These are phyloP conservation scores for Quercus aquifolioides DNA, from an alignment of 306 rosid genomes.

Conservation along the genomic window DNA sequence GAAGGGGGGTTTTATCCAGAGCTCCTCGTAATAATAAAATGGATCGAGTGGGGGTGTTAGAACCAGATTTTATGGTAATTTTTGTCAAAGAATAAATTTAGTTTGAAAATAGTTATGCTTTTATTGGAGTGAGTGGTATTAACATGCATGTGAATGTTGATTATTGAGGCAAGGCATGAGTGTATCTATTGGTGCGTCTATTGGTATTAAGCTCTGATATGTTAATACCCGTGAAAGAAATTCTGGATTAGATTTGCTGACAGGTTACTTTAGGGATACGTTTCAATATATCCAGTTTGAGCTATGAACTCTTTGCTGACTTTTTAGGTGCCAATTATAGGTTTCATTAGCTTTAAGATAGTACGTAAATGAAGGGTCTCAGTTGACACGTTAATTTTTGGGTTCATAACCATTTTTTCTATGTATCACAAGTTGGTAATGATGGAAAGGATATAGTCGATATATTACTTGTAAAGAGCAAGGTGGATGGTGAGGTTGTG, in stretches of 20 bases:
- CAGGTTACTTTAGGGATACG: not conserved
- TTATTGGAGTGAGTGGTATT: not conserved
- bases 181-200: not conserved
- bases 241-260: not conserved
- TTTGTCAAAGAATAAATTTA: not conserved
- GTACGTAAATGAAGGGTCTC: no score
- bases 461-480: no score
- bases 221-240: not conserved
- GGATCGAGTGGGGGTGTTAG: no score
- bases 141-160: not conserved
- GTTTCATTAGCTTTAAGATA: no score
- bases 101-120: not conserved
- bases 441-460: no score
- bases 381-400: no score
- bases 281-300: not conserved
- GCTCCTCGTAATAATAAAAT: no score
- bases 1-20: no score
- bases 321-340: not conserved
- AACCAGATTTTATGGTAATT: no score
- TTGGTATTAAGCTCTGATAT: not conserved
- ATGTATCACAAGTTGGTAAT: no score
- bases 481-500: no score
- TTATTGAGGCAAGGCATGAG: not conserved
- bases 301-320: not conserved
- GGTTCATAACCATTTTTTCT: no score